A percentile compares a stretch with the other conserved stretches of the same genome.
Conservation (phyloP, 495 filamentous ascomycete genomes). For the Xylaria telfairii region DNA sequence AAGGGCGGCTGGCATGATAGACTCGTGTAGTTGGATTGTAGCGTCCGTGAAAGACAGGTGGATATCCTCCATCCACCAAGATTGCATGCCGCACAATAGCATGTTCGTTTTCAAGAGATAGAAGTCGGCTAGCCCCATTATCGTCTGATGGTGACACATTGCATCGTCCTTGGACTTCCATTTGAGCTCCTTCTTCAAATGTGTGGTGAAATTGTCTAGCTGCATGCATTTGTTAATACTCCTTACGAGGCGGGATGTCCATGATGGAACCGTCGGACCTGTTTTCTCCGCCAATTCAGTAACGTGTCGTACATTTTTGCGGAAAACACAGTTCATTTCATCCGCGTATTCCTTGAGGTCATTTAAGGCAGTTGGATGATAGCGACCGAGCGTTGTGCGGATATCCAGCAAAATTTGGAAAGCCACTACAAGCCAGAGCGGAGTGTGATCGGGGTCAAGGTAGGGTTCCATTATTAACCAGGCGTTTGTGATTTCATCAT, state of each 20-base stretch:
- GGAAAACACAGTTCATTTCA: not conserved
- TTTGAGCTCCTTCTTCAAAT: too few relatives aligned
- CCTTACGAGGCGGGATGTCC: too few relatives aligned
- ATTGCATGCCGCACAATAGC: slow-evolving; percentile 10
- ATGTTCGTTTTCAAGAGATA: not conserved
- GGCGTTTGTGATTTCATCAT: slow-evolving; percentile 10
- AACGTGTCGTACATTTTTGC: not conserved
- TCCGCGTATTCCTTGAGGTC: not conserved
- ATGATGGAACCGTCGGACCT: too few relatives aligned
- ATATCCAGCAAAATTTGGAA: slow-evolving; percentile 18
- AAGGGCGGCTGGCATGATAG: slow-evolving; percentile 7
- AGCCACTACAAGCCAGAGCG: slow-evolving; percentile 2
- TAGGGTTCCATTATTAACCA: not conserved
- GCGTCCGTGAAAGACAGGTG: not conserved
- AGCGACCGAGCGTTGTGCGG: not conserved
- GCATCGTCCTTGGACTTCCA: too few relatives aligned
- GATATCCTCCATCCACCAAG: not conserved
- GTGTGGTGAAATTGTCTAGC: not conserved
- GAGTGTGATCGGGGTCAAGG: not conserved
- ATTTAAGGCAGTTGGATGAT: not conserved
- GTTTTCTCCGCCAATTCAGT: not conserved
- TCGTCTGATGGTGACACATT: not conserved
- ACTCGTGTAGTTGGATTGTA: not conserved
- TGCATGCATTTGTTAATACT: not conserved
- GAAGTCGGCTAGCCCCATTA: not conserved